Evolutionary conservation across 345 rosid genomes (phyloP), one percentile per base, ranked within the genome.

Genomic region (Aquilaria malaccensis): DNA sequence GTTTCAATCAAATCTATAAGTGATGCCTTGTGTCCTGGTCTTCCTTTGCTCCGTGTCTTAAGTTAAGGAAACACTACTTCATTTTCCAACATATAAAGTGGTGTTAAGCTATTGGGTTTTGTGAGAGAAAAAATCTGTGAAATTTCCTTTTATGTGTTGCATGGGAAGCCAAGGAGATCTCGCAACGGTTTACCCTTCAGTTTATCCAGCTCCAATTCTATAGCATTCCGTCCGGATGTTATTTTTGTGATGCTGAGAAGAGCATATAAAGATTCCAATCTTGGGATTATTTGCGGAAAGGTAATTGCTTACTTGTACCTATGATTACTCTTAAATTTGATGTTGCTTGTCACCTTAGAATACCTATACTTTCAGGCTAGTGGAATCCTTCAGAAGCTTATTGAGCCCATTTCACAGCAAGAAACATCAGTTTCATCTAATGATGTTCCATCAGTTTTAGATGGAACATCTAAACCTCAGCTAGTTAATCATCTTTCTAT

Each of bases 111-210:
- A 22, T 22, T 22, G 22, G 22, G 22, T 22, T 22, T 22, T 22
- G 22, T 22, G 22, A 52, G 57, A 52, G 33, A 52, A 50, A 33
- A 55, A 45, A 52, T 41, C 30, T 59, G 11, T 64, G 59, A 68
- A 37, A 46, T 54, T 67, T 56, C 30, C 55, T 33, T 51, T 63
- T 22, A 22, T 22, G 22, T 22, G 65, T 59, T 76, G 54, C 50
- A 41, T 65, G 52, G 76, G 67, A 72, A 85, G 96, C 89, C 92
- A 33, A 79, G 89, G 74, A 80, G 88, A 74, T 76, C 83, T 14
- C 83, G 89, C 41, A 76, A 80, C 67, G 58, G 67, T 54, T 74
- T 83, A 46, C 63, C 83, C 33, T 68, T 78, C 59, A 55, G 67
- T 56, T 69, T 72, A 65, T 71, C 79, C 59, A 75, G 76, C 22